Conservation (phyloP, 192 early-diverging fungal species). For the Dissophora globulifera region DNA sequence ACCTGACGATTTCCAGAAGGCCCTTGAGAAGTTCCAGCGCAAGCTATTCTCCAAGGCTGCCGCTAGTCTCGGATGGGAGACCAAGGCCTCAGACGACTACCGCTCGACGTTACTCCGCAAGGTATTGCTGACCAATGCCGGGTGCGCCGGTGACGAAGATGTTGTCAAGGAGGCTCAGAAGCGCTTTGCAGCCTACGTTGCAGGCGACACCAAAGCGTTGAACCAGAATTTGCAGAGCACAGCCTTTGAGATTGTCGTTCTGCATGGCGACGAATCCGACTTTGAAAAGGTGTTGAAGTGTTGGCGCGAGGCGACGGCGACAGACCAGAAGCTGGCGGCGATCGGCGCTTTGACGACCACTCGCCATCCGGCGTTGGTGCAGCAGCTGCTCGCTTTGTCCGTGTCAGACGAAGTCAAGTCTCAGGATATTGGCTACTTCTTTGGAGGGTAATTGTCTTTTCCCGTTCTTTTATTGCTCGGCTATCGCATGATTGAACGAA, state of each 20-base stretch:
- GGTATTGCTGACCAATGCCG: conserved; percentile 79
- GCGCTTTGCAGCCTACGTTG: conserved; percentile 75
- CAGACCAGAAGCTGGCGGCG: conserved; percentile 76
- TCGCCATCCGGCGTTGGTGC: conserved; percentile 64
- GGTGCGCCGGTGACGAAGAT: conserved; percentile 68
- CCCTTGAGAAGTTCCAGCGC: conserved; percentile 74
- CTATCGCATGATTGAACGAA: too few species aligned
- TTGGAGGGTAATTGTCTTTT: conserved; percentile 37
- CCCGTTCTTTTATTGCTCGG: too few species aligned
- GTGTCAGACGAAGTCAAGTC: conserved; percentile 74
- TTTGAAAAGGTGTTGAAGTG: conserved; percentile 71
- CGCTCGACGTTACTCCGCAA: conserved; percentile 79
- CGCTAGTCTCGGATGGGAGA: conserved; percentile 82
- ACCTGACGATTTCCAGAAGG: conserved; percentile 65
- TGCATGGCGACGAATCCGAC: conserved; percentile 68
- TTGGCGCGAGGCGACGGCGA: conserved; percentile 67
- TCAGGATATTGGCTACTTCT: conserved; percentile 74
- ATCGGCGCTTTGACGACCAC: conserved; percentile 70
- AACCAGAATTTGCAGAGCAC: conserved; percentile 78
- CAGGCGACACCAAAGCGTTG: conserved; percentile 73
- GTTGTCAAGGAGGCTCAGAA: conserved; percentile 73
- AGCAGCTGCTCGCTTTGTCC: conserved; percentile 69
- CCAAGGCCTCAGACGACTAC: conserved; percentile 75
- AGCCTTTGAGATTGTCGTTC: conserved; percentile 79
- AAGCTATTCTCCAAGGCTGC: conserved; percentile 81